Percentiles rank a stretch among this genome's conserved stretches.
These are phyloP conservation scores for Phallus indusiatus DNA, from an alignment of 768 basidiomycete genomes.

Conservation along the genomic window DNA sequence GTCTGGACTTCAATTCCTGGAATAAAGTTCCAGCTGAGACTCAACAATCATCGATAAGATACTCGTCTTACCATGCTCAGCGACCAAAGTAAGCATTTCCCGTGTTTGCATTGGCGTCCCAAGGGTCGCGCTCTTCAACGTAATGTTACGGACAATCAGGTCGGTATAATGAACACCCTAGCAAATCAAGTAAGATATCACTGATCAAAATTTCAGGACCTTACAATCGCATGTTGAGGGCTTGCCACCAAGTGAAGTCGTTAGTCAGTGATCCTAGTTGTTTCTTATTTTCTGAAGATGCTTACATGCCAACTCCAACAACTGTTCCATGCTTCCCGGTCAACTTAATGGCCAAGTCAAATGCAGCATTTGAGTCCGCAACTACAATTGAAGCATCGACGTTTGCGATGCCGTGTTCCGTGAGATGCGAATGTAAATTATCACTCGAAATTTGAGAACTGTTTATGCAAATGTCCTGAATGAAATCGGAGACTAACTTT, in stretches of 20 bases:
- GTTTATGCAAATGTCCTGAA: neutral
- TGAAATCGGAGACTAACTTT: neutral
- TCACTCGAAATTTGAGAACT: neutral
- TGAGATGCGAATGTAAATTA: neutral
- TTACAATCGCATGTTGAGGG: neutral
- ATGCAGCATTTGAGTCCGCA: neutral
- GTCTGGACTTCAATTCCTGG: constrained; percentile 1
- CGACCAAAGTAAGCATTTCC: constrained; percentile 1
- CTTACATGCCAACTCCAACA: constrained; percentile 1
- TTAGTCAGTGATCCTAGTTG: no score
- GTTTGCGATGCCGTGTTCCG: neutral
- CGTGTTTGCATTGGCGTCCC: neutral
- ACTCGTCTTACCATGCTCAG: neutral
- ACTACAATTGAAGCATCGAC: neutral
- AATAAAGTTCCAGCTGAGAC: neutral
- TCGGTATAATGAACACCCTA: constrained; percentile 1
- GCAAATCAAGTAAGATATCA: neutral
- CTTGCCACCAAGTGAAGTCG: neutral
- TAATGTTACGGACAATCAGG: neutral
- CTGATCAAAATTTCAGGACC: neutral
- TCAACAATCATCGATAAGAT: neutral
- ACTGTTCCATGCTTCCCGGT: constrained; percentile 4
- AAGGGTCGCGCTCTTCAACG: neutral
- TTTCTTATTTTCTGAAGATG: no score
- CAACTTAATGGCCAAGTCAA: neutral